phyloP scores from a whole-genome alignment of 2,329 filamentous ascomycete genomes.

The Aspergillus sojae region DNA sequence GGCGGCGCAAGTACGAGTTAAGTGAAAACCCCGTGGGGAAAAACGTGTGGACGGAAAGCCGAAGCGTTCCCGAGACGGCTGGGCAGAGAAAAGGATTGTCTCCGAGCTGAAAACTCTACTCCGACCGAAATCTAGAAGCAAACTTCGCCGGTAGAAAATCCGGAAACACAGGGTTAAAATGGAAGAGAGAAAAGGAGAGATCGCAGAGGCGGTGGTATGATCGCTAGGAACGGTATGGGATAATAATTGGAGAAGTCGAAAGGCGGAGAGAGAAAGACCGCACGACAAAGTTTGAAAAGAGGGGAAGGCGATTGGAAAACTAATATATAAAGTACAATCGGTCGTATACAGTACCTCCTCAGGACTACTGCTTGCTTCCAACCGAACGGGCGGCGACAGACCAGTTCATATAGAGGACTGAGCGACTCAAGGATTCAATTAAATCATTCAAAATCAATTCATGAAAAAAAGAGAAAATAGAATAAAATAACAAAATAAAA shows the following conservation, averaged over 20 bases:
- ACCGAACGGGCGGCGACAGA: background rate
- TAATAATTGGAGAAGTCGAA: background rate
- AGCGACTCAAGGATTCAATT: background rate
- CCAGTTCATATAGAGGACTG: background rate
- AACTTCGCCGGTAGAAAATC: background rate
- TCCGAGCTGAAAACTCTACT: background rate
- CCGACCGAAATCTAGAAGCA: background rate
- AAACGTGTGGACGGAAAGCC: conserved; percentile 5
- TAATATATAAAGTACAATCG: background rate
- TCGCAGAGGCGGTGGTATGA: conserved; percentile 1
- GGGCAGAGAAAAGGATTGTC: background rate
- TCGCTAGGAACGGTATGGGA: background rate
- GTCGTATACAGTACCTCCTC: background rate
- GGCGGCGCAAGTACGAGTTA: background rate
- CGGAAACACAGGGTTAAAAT: background rate
- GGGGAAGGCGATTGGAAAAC: background rate
- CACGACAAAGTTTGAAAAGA: conserved; percentile 1
- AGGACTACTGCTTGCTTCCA: background rate
- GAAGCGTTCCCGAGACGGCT: conserved; percentile 4
- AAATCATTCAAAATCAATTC: background rate
- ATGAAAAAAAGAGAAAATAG: background rate
- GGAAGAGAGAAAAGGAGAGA: background rate
- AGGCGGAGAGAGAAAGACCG: background rate
- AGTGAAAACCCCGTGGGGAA: conserved; percentile 6
- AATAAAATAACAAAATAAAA: background rate